Evolutionary conservation across 2,329 filamentous ascomycete genomes (phyloP), one percentile per base, ranked within the genome.

Genomic region (Trichoderma semiorbis): DNA sequence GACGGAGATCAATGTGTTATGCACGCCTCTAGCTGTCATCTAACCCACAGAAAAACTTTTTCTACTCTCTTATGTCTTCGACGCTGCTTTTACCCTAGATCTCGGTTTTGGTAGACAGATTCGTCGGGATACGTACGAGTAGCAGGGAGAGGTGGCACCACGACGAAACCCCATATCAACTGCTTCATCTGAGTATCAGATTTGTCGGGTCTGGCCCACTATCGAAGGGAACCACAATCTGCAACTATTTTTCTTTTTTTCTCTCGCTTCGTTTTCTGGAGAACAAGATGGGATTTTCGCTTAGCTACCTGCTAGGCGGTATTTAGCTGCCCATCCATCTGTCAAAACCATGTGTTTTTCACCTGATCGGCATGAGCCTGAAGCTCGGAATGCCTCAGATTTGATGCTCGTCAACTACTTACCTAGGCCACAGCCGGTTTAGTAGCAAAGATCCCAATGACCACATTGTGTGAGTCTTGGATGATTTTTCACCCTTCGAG

Each of bases 151-250:
- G 16, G 30, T 24, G 30, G 30, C 21, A 32, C 57, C 62, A 50
- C 16, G 62, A 34, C n/a, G 34, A 65, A 30, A n/a, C 26, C 63
- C 32, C 32, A 24, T 30, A 26, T 58, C 64, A 58, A 58, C 6
- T 43, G 64, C 50, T 67, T 67, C 64, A 58, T 67, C 30, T 34
- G 63, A 66, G 63, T 55, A 21, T 67, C 64, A 39, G 24, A 32
- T 67, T 36, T 66, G 28, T 32, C 39, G 62, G 28, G 26, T 30
- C 39, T 32, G 63, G 21, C 21, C 47, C 32, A 30, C 47, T 28
- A 21, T 24, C 30, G 8, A 55, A 30, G 6, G 47, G 36, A 26
- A 47, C 28, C 62, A 39, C 50, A 11, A 14, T 30, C 10, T 36
- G 8, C 63, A 66, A 32, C 24, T n/a, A 8, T 43, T 43, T 43